Percentiles rank a stretch among this genome's conserved stretches.
phyloP scores from a whole-genome alignment of 1,139 yeast species.

The Kurtzmaniella quercitrusa region DNA sequence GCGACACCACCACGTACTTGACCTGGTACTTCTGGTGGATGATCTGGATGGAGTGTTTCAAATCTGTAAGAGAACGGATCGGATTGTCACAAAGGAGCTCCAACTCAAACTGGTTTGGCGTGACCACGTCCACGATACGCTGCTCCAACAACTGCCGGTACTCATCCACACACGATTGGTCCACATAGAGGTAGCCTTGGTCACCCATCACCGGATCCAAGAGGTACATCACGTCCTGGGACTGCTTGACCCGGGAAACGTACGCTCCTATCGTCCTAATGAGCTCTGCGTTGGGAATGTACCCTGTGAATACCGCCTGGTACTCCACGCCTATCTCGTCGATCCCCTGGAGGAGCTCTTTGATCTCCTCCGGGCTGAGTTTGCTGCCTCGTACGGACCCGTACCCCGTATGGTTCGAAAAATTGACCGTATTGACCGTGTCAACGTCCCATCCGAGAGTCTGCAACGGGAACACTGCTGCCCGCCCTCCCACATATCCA shows the following conservation, averaged over 20 bases:
- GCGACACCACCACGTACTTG: conserved; percentile 63
- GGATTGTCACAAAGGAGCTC: conserved; percentile 61
- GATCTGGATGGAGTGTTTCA: conserved; percentile 41
- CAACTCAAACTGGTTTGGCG: conserved; percentile 91
- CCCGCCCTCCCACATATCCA: conserved; percentile 44
- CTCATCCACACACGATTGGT: conserved; percentile 59
- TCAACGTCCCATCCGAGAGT: conserved; percentile 44
- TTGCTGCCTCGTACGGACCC: conserved; percentile 32
- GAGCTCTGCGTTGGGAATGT: conserved; percentile 31
- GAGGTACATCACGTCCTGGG: conserved; percentile 44
- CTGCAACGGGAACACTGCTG: conserved; percentile 41
- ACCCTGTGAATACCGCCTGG: conserved; percentile 31
- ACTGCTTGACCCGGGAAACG: conserved; percentile 13
- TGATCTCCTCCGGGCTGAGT: conserved; percentile 8
- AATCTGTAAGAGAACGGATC: conserved; percentile 35
- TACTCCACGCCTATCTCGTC: conserved; percentile 28
- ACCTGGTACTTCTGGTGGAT: conserved; percentile 53
- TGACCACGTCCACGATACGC: conserved; percentile 58
- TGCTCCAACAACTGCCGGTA: conserved; percentile 54
- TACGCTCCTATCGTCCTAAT: conserved; percentile 17
- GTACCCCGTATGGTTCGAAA: conserved; percentile 46
- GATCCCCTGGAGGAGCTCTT: conserved; percentile 36
- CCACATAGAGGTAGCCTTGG: conserved; percentile 77
- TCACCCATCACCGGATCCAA: conserved; percentile 96
- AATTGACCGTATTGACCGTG: conserved; percentile 37